Evolutionary conservation across 768 basidiomycete genomes (phyloP).

Genomic region (Boletus reticuloceps): DNA sequence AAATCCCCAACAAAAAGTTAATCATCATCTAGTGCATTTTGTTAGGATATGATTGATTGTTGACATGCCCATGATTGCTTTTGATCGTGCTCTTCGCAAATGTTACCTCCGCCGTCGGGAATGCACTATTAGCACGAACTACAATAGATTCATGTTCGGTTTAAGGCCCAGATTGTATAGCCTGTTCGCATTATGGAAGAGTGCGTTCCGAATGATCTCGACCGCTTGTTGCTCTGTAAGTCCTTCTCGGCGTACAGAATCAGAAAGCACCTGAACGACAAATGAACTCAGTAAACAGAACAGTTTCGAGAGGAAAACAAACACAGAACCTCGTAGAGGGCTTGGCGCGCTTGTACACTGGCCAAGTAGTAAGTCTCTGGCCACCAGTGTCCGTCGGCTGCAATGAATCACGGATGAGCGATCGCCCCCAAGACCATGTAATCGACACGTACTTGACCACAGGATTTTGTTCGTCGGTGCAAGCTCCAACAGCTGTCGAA

Average conservation of each 20-base stretch:
- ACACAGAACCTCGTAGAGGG: conserved; percentile 51
- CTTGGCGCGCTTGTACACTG: conserved; percentile 58
- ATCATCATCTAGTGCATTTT: no score
- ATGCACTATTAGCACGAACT: no score
- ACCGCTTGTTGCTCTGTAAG: conserved; percentile 56
- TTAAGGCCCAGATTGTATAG: conserved; percentile 57
- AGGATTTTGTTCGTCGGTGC: conserved; percentile 76
- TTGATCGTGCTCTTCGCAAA: no score
- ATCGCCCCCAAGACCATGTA: neutral
- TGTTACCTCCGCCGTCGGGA: no score
- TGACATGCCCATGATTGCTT: no score
- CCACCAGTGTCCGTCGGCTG: conserved; percentile 46
- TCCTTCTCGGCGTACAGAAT: conserved; percentile 46
- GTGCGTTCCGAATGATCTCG: conserved; percentile 47
- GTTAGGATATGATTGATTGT: no score
- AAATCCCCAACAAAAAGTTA: no score
- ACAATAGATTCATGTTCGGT: conserved; percentile 21
- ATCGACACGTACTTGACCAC: conserved; percentile 63
- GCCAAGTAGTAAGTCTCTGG: conserved; percentile 77
- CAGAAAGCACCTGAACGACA: conserved; percentile 53
- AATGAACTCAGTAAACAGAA: conserved; percentile 52
- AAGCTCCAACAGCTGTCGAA: conserved; percentile 67
- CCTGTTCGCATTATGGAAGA: conserved; percentile 67
- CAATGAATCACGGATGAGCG: neutral
- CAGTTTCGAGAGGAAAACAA: conserved; percentile 1